These are phyloP conservation scores for Cyclotella atomus DNA, from an alignment of 108 stramenopile genomes.

Conservation along the genomic window DNA sequence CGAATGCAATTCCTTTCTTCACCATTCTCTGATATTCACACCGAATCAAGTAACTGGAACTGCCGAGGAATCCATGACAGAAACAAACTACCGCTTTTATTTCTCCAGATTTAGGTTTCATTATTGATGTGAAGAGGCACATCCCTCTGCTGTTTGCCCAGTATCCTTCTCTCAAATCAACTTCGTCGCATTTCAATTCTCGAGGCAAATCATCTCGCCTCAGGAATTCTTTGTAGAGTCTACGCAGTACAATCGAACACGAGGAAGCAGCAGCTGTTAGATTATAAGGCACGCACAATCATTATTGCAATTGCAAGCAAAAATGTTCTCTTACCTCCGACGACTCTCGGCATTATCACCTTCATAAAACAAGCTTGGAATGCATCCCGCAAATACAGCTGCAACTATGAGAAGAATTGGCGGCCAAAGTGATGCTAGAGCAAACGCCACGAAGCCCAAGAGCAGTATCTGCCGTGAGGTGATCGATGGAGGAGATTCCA, in stretches of 20 bases:
- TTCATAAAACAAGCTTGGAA: conserved; percentile 18
- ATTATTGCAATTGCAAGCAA: too few species aligned
- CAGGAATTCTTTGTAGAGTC: conserved; percentile 42
- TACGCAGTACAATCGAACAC: neutral
- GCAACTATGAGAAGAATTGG: conserved; percentile 19
- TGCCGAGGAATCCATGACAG: conserved; percentile 67
- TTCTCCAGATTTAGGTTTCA: conserved; percentile 44
- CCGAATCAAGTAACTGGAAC: conserved; percentile 46
- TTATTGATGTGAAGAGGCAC: conserved; percentile 44
- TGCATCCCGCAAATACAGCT: conserved; percentile 3
- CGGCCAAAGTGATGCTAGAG: conserved; percentile 18
- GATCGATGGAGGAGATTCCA: conserved; percentile 8
- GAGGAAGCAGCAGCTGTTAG: too few species aligned
- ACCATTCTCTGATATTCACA: conserved; percentile 48
- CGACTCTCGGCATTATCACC: conserved; percentile 19
- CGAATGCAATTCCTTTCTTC: conserved; percentile 56
- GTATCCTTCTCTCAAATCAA: conserved; percentile 49
- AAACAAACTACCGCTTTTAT: conserved; percentile 59
- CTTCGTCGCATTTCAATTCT: conserved; percentile 35
- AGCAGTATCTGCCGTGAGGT: conserved; percentile 4
- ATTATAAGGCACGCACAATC: too few species aligned
- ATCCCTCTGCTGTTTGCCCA: conserved; percentile 56
- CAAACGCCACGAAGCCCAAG: conserved; percentile 1
- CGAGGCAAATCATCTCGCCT: conserved; percentile 49
- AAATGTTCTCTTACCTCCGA: conserved; percentile 5